phyloP scores from a whole-genome alignment of 2,329 filamentous ascomycete genomes.

The Claviceps purpurea region DNA sequence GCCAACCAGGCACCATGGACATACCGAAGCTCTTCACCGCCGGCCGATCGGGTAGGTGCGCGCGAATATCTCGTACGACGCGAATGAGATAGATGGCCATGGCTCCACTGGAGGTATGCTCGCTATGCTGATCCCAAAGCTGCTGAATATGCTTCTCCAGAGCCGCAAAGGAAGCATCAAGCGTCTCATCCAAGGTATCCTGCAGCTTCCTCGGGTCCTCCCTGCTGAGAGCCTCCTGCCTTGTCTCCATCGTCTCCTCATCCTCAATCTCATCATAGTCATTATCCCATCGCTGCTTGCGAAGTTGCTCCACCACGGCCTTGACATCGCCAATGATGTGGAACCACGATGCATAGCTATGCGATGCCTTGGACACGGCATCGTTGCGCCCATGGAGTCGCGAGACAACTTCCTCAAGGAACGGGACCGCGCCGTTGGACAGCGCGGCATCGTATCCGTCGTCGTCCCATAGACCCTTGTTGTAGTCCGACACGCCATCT shows the following conservation, averaged over 20 bases:
- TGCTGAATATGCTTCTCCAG: constrained; percentile 42
- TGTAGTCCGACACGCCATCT: constrained; percentile 33
- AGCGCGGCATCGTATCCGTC: constrained; percentile 52
- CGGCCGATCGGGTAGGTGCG: constrained; percentile 43
- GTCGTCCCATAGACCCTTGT: constrained; percentile 52
- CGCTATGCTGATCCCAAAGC: constrained; percentile 34
- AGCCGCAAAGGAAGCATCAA: constrained; percentile 42
- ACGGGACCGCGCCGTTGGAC: constrained; percentile 47
- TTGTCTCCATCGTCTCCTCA: constrained; percentile 53
- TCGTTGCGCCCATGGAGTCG: constrained; percentile 61
- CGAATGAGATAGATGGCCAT: constrained; percentile 58
- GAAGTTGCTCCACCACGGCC: constrained; percentile 49
- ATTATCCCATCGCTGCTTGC: constrained; percentile 60
- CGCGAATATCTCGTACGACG: constrained; percentile 59
- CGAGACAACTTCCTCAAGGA: constrained; percentile 56
- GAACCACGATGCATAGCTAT: constrained; percentile 60
- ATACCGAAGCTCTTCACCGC: constrained; percentile 43
- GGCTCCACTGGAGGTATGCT: constrained; percentile 33
- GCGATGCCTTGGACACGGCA: constrained; percentile 46
- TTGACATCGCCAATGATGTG: constrained; percentile 56
- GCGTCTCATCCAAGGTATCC: constrained; percentile 40
- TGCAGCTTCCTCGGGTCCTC: constrained; percentile 56
- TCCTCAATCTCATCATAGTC: constrained; percentile 62
- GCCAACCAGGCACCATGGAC: constrained; percentile 48
- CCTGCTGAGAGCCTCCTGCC: constrained; percentile 54